Conservation (phyloP, 1,284 basidiomycete genomes). For the Cryptococcus depauperatus region DNA sequence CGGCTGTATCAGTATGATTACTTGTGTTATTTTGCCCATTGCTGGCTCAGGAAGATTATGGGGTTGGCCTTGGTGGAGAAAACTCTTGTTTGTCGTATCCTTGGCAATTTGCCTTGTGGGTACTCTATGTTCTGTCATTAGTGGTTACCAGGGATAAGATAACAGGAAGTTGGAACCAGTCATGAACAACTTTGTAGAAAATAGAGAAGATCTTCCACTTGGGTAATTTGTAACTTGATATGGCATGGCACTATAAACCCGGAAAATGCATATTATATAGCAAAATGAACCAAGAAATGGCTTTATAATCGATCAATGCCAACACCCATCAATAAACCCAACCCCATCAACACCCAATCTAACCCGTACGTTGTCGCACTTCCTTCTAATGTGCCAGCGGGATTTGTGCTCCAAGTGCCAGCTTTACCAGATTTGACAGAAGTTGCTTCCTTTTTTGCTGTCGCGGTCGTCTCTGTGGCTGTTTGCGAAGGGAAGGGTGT, state of each 20-base stretch:
- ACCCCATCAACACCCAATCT: neutral
- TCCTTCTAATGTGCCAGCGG: neutral
- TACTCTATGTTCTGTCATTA: too few species aligned
- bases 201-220: too few species aligned
- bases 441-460: neutral
- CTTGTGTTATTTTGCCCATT: conserved; percentile 69
- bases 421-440: neutral
- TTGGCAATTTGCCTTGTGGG: too few species aligned
- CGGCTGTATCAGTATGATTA: conserved; percentile 68
- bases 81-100: too few species aligned
- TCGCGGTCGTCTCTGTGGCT: neutral
- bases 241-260: too few species aligned
- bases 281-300: too few species aligned
- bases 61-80: conserved; percentile 48
- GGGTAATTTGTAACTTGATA: too few species aligned
- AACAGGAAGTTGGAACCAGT: too few species aligned
- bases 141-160: too few species aligned
- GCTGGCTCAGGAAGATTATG: conserved; percentile 50
- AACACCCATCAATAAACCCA: neutral
- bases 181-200: too few species aligned
- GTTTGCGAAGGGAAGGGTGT: neutral
- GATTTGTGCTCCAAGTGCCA: neutral
- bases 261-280: too few species aligned
- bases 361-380: neutral
- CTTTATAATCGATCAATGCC: too few species aligned